Base-by-base conservation (phyloP, 768 basidiomycete species). In the Naganishia vishniacii region DNA sequence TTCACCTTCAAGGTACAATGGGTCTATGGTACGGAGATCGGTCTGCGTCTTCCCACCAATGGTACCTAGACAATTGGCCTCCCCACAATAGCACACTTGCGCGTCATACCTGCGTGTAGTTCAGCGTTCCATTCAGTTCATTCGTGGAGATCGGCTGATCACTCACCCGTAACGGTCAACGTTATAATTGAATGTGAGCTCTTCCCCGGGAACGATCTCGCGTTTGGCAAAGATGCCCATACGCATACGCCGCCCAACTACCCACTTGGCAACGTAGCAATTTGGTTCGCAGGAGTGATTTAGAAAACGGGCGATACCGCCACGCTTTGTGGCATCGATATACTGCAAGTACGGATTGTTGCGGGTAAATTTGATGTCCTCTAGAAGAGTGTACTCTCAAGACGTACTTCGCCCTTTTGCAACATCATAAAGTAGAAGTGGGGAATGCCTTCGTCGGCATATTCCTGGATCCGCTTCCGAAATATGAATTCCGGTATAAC, bases 371-470 rank as follows among this genome's bases (percentile, higher is more conserved):
- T n/a, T n/a, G n/a, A n/a, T n/a, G n/a, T n/a, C n/a, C n/a, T n/a
- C n/a, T n/a, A n/a, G n/a, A n/a, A n/a, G n/a, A n/a, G n/a, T n/a
- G n/a, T n/a, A n/a, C n/a, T n/a, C n/a, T n/a, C n/a, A n/a, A n/a
- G 29, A 77, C 84, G 61, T 69, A 91, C 93, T 83, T 98, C 92
- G 69, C 94, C 92, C 74, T 89, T 91, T 79, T 99, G 95, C 64
- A 99, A 78, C 88, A 94, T 93, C 95, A 98, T 99, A 76, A 99
- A 99, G 80, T 98, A 99, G 71, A 98, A 99, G 77, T 98, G 95
- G 59, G 84, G 82, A 68, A 97, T 91, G 18, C 94, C 94, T 75
- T 95, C 90, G 45, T 86, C 84, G 1, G 85, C 93, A 74, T 99
- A 99, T 9, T 87, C 86, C 41, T 88, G 84, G 91, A 99, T 97